A percentile compares a stretch with the other conserved stretches of the same genome.
These are phyloP conservation scores for Cladorrhinum samala DNA, from an alignment of 495 filamentous ascomycete genomes.

Conservation along the genomic window DNA sequence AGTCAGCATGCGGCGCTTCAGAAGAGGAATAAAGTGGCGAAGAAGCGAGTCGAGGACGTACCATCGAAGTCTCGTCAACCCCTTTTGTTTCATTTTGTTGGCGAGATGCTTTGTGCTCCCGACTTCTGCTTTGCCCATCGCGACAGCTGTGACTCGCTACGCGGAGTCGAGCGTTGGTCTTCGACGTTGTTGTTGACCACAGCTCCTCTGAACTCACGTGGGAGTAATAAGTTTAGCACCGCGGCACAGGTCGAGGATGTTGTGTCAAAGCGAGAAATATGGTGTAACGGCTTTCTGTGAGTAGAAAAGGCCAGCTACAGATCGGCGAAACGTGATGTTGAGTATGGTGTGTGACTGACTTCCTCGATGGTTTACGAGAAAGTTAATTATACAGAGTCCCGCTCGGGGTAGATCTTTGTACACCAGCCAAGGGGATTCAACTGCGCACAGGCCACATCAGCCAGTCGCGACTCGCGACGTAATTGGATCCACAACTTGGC, in stretches of 20 bases:
- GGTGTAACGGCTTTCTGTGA: no score
- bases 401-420: no score
- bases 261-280: no score
- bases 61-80: conserved; percentile 78
- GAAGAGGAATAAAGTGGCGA: background rate
- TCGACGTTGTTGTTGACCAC: background rate
- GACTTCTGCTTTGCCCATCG: conserved; percentile 90
- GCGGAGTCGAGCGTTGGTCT: conserved; percentile 20
- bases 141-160: conserved; percentile 29
- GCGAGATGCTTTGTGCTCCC: conserved; percentile 78
- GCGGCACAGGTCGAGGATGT: no score
- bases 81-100: conserved; percentile 88
- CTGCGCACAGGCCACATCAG: background rate
- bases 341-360: no score
- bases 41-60: conserved; percentile 31
- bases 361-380: no score
- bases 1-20: background rate
- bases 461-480: background rate
- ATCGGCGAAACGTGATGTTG: no score
- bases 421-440: background rate
- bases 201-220: no score
- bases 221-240: no score
- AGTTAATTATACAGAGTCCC: no score
- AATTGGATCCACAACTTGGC: background rate
- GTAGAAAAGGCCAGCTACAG: no score